A percentile compares a stretch with the other conserved stretches of the same genome.
Evolutionary conservation across 345 rosid species (phyloP).

Genomic region (Linum tenue): DNA sequence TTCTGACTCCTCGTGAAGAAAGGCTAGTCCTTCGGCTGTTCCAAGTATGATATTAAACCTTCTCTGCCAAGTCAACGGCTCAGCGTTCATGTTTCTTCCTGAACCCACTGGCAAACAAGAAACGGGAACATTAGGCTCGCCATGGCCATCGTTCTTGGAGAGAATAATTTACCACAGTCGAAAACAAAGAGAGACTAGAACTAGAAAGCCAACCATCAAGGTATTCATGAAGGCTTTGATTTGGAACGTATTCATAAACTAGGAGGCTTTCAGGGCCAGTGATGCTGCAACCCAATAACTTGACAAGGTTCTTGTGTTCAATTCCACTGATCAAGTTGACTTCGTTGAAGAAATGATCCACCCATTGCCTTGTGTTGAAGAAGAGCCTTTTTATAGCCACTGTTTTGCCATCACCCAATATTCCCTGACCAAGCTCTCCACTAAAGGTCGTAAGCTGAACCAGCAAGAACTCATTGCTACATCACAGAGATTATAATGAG

Average conservation of each 20-base stretch:
- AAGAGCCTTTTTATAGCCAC: constrained; percentile 86
- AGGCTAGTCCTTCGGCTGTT: constrained; percentile 71
- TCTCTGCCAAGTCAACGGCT: constrained; percentile 43
- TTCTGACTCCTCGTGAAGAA: constrained; percentile 68
- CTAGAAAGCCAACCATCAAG: constrained; percentile 40
- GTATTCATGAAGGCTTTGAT: constrained; percentile 63
- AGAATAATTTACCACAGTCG: not conserved
- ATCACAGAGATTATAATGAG: too few relatives aligned
- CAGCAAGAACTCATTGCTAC: not conserved
- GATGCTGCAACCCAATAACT: constrained; percentile 77
- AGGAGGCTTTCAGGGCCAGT: constrained; percentile 88
- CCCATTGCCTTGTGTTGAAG: constrained; percentile 89
- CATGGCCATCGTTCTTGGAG: too few relatives aligned
- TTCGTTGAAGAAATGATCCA: constrained; percentile 92
- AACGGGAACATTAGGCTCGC: not conserved
- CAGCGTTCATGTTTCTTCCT: constrained; percentile 32
- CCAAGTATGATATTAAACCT: constrained; percentile 57
- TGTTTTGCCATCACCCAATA: constrained; percentile 45
- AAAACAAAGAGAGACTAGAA: constrained; percentile 1
- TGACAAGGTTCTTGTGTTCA: constrained; percentile 72
- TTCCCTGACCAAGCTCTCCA: constrained; percentile 33
- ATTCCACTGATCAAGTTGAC: constrained; percentile 73
- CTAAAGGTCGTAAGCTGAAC: not conserved
- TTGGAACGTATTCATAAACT: constrained; percentile 69
- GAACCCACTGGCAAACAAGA: constrained; percentile 17